Evolutionary conservation across 768 basidiomycete species (phyloP).

Genomic region (Suillus bovinus): DNA sequence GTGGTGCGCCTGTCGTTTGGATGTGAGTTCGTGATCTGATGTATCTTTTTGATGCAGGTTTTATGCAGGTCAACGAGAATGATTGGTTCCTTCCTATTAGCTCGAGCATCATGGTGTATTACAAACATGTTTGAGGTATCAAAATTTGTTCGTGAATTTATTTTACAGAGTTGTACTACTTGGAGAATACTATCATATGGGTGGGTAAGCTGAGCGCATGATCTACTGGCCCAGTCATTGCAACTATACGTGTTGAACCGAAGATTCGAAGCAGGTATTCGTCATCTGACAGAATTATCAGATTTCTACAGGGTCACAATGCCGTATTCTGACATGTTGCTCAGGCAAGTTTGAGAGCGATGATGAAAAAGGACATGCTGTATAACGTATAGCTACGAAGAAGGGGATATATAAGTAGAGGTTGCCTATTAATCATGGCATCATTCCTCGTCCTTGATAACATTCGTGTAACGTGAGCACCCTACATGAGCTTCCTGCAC

Average conservation of each 20-base stretch:
- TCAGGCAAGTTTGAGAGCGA: too few relatives aligned
- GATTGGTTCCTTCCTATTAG: constrained; percentile 21
- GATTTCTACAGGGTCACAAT: not conserved
- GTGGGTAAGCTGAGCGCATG: too few relatives aligned
- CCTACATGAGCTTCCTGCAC: not conserved
- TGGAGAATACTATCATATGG: too few relatives aligned
- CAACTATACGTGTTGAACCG: too few relatives aligned
- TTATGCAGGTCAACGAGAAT: constrained; percentile 17
- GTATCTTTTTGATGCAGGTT: constrained; percentile 10
- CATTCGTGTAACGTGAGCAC: not conserved
- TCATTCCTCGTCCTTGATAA: not conserved
- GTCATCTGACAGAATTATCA: not conserved
- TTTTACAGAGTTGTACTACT: not conserved
- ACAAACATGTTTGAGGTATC: constrained; percentile 23
- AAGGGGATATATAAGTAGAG: too few relatives aligned
- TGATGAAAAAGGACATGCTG: too few relatives aligned
- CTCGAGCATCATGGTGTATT: constrained; percentile 27
- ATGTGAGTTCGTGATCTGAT: constrained; percentile 9
- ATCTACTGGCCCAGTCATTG: too few relatives aligned
- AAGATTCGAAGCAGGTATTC: not conserved
- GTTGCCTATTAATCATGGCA: not conserved
- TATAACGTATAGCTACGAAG: too few relatives aligned
- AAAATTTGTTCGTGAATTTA: not conserved
- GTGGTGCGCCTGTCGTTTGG: not conserved
- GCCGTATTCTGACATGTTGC: not conserved